Evolutionary conservation across 1,284 basidiomycete species (phyloP), one percentile per base, ranked within the genome.

Genomic region (Peniophora sp.): DNA sequence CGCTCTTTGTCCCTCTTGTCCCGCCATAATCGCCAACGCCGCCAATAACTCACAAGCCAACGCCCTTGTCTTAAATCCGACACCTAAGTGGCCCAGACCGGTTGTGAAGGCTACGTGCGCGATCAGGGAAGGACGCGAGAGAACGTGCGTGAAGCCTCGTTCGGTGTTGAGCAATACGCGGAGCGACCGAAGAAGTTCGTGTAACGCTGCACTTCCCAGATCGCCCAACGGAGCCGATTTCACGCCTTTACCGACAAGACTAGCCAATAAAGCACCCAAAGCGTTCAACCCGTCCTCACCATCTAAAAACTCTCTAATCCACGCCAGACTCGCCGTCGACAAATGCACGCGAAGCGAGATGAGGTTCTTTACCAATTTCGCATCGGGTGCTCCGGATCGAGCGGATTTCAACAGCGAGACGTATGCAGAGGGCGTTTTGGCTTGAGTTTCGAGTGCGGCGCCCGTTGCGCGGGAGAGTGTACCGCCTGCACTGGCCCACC

Each of bases 271-370:
- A 9, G 62, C 65, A 17, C 77, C 78, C 2, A 94, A 65, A 1
- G 71, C 75, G 45, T 82, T 79, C 52, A 95, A 69, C 0, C 93
- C 93, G 38, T 79, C 73, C 56, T 80, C 79, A 1, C 70, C 66
- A 1, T 66, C 65, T 2, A 94, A 72, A 59, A 96, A 96, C 38
- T 83, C 80, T 56, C 85, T 74, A 45, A 93, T 83, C 83, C 91
- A 95, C 0, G 74, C 69, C 16, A 93, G 58, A 52, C 85, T 85
- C 0, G 87, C 89, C 0, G 91, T 94, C 3, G 91, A 89, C 1
- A 96, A 70, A 59, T 92, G 87, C 0, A 94, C 87, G 2, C 92
- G 81, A n/a, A 97, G 70, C 1, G 85, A 83, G 41, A 93, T 86
- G 1, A 96, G 70, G 58, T 89, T 83, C 61, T 90, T 93, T 53